Evolutionary conservation across 352 stramenopile genomes (phyloP).

Genomic region (Globisporangium perplexum): DNA sequence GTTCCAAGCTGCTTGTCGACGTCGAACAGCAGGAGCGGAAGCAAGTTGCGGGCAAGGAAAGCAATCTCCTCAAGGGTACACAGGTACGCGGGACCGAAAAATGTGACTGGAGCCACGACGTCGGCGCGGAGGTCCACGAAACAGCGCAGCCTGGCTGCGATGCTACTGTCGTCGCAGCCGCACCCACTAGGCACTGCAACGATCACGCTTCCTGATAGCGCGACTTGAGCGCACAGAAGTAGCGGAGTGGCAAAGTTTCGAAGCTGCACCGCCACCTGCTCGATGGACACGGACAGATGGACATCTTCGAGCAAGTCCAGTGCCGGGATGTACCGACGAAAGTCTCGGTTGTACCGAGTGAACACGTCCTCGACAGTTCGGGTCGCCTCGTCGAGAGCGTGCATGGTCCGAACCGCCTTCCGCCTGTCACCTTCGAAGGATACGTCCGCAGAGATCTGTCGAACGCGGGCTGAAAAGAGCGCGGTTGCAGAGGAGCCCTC

Average conservation of each 20-base stretch:
- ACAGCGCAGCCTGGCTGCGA: constrained; percentile 26
- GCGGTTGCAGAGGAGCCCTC: constrained; percentile 5
- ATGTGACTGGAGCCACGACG: constrained; percentile 28
- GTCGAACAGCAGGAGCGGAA: constrained; percentile 39
- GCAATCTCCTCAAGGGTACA: constrained; percentile 48
- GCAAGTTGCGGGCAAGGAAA: constrained; percentile 17
- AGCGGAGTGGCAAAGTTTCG: constrained; percentile 46
- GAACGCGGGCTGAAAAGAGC: constrained; percentile 27
- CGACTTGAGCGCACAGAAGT: constrained; percentile 28
- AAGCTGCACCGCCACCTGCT: constrained; percentile 31
- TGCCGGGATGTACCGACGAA: constrained; percentile 17
- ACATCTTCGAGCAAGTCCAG: constrained; percentile 28
- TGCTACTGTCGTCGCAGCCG: background rate
- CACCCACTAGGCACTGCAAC: constrained; percentile 16
- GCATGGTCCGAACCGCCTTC: constrained; percentile 20
- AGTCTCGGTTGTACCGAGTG: constrained; percentile 12
- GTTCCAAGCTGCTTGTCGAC: constrained; percentile 35
- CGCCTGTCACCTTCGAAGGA: constrained; percentile 32
- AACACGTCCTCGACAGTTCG: constrained; percentile 22
- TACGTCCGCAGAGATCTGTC: constrained; percentile 27
- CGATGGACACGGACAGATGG: constrained; percentile 21
- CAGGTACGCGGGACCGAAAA: constrained; percentile 52
- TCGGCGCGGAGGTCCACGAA: constrained; percentile 37
- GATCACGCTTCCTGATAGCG: constrained; percentile 26
- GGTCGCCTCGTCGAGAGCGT: constrained; percentile 43